Base-by-base conservation (phyloP, 805 yeast genomes). In the Yarrowia divulgata region DNA sequence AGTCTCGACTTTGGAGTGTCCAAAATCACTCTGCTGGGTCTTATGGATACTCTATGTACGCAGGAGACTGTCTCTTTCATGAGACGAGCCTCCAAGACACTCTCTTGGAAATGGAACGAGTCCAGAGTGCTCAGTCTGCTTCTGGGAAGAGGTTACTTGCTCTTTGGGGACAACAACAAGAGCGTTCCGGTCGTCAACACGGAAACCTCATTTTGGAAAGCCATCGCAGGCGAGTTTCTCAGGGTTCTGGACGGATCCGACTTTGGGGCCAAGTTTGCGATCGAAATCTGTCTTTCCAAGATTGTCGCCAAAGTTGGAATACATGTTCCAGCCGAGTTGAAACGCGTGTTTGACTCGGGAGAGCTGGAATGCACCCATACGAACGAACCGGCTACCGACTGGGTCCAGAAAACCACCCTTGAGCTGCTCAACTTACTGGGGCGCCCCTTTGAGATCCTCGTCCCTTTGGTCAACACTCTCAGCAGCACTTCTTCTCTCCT, bases 1-100 rank as follows among this genome's bases (percentile, higher is more conserved):
- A 57, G 64, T 14, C 23, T 57, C 10, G 64, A 57, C n/a, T 23
- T n/a, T 29, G 64, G 48, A 18, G 37, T 57, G 12, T 13, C 29
- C 9, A n/a, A 42, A 13, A 19, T 4, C 42, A 14, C 23, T n/a
- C 18, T 60, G 0, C 34, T 60, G 14, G 52, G 42, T 3, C 16
- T 60, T 5, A 34, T 60, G 42, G 52, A 43, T 18, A 45, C 14
- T 5, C 8, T 60, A 1, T 43, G 66, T 12, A 60, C 66, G 8
- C 4, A 9, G 14, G 42, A 45, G 6, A 34, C 37, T 3, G 40
- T 60, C 1, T 23, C 14, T 3, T 45, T 60, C 16, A 0, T 60
- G n/a, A 60, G 18, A 7, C 18, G 14, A 1, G 66, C 42, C 6
- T 42, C 48, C 2, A 13, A 34, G 14, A 1, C 12, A 14, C 34